Evolutionary conservation across 2,329 filamentous ascomycete species (phyloP).

Genomic region (Fusarium chlamydosporum): DNA sequence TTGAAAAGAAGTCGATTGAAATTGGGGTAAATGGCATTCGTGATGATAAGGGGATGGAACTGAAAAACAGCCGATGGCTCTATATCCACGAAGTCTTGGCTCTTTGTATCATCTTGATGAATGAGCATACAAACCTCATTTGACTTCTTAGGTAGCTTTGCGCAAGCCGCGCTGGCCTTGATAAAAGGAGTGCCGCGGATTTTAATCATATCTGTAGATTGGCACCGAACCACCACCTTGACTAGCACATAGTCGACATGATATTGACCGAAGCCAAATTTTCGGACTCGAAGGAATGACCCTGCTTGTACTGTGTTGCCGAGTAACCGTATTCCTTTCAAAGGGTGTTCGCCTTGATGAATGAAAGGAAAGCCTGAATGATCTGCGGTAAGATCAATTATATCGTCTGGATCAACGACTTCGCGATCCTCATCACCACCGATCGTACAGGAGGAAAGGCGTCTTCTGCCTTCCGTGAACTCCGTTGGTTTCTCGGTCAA

Average conservation of each 20-base stretch:
- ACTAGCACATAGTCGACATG: constrained; percentile 59
- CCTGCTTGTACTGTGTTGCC: constrained; percentile 40
- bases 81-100: constrained; percentile 60
- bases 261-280: constrained; percentile 43
- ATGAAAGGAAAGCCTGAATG: constrained; percentile 27
- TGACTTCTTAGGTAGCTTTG: constrained; percentile 56
- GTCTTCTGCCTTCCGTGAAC: constrained; percentile 5
- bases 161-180: constrained; percentile 54
- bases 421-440: constrained; percentile 8
- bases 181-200: constrained; percentile 59
- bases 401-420: constrained; percentile 32
- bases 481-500: constrained; percentile 29
- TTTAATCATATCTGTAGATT: constrained; percentile 34
- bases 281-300: constrained; percentile 51
- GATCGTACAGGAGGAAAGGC: constrained; percentile 48
- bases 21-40: constrained; percentile 66
- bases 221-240: constrained; percentile 57
- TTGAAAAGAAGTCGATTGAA: constrained; percentile 51
- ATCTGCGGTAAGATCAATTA: constrained; percentile 56
- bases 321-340: constrained; percentile 36
- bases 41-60: constrained; percentile 63
- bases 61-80: constrained; percentile 55
- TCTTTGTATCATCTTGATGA: constrained; percentile 50
- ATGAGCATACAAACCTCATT: constrained; percentile 62
- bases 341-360: constrained; percentile 42